Base-by-base conservation (phyloP, 2,329 filamentous ascomycete genomes). In the Colletotrichum sp. region DNA sequence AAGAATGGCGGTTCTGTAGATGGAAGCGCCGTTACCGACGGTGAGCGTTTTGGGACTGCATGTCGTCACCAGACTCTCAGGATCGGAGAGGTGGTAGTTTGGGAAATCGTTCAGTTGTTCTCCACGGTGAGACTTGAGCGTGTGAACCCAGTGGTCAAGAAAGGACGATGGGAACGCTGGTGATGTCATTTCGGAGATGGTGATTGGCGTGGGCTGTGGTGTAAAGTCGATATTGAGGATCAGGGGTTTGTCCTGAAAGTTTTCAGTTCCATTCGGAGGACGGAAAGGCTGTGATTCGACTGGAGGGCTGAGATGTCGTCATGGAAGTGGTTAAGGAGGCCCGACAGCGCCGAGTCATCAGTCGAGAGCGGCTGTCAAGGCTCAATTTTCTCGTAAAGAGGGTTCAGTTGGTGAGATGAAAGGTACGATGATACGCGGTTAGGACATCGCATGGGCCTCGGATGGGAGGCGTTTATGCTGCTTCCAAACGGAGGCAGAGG, bases 1-100 rank as follows among this genome's bases (percentile, higher is more conserved):
- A 1, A 93, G 84, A 8, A 95, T 86, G 5, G 87, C 85, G 52
- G 87, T 85, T 0, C 87, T 87, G 79, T 89, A 92, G 34, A 93
- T 88, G 6, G 88, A 89, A 21, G 88, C 85, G 8, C 92, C 92
- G 1, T 90, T 93, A 72, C 92, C 92, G 18, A 92, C 82, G 30
- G 86, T 86, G 77, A 93, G 89, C 7, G 86, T 85, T 21, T 82
- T 84, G 1, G 88, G 88, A 2, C 78, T 80, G 72, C 90, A 90
- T 21, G 84, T 86, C 7, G 88, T 88, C 71, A 91, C 84, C 70
- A 93, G 85, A 12, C 82, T 83, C 68, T 86, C 84, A 9, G 87
- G 84, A 59, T 89, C 82, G 62, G 81, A 78, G 64, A 85, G 81
- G 78, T 88, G 85, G 81, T 90, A 89, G 52, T 86, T 85, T 18